These are phyloP conservation scores for Neofusicoccum kwambonambiense DNA, from an alignment of 2,329 filamentous ascomycete species.

Conservation along the genomic window DNA sequence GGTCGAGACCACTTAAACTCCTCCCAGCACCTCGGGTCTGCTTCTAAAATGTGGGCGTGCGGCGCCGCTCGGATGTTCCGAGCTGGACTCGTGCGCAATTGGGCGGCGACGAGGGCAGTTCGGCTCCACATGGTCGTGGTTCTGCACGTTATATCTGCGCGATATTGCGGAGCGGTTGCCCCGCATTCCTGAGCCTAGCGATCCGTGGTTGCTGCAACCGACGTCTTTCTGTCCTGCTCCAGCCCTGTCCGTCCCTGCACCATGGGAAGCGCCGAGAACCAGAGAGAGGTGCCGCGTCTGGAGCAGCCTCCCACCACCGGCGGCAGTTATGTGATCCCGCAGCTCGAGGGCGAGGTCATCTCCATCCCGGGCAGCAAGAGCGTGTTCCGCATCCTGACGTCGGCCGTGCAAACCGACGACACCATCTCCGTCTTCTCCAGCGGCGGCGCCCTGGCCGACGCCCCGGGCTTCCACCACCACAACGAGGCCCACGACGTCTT, in stretches of 20 bases:
- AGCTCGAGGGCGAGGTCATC: constrained; percentile 50
- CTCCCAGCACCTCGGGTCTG: no score
- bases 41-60: no score
- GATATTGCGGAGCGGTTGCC: no score
- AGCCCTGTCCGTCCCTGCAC: constrained; percentile 9
- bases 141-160: no score
- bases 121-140: no score
- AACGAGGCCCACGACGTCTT: constrained; percentile 56
- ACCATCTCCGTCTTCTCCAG: constrained; percentile 51
- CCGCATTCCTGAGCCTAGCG: no score
- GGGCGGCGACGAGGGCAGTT: no score
- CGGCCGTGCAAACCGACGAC: constrained; percentile 50
- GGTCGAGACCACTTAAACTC: no score
- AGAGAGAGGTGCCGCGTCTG: background rate
- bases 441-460: constrained; percentile 44
- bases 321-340: constrained; percentile 48
- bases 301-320: constrained; percentile 37
- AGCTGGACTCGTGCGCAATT: no score
- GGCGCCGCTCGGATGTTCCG: constrained; percentile 34
- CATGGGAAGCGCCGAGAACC: background rate
- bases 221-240: background rate
- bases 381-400: constrained; percentile 51
- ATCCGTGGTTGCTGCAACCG: no score
- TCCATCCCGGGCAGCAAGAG: constrained; percentile 53
- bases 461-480: constrained; percentile 55